Evolutionary conservation across 2,329 filamentous ascomycete genomes (phyloP), one percentile per base, ranked within the genome.

Genomic region (Ophiostoma populinum): DNA sequence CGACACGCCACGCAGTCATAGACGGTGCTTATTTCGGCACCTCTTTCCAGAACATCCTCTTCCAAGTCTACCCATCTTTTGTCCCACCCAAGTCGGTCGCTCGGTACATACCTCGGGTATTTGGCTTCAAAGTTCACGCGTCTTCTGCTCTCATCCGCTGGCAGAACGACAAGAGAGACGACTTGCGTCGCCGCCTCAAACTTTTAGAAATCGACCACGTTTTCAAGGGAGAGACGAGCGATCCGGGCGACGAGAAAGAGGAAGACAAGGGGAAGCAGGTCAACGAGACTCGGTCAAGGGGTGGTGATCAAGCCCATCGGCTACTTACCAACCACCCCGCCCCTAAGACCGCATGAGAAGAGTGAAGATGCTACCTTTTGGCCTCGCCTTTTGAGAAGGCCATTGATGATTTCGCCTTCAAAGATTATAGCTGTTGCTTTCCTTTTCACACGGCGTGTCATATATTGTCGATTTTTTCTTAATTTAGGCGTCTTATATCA

Each of bases 11-110:
- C 58, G 85, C 86, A 34, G 71, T 80, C 40, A 94, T 98, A 50
- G 90, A 98, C 54, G 90, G 90, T 43, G 90, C 90, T 44, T 98
- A 95, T 66, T 98, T 98, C 47, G 90, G 90, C 47, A 86, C 87
- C 32, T 92, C 82, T 3, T 98, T 98, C 65, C 87, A 94, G 66
- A 94, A 94, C 60, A 94, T 98, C 57, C 74, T 98, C 42, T 95
- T 98, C 64, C 90, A 98, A 56, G 90, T 98, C 37, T 95, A 95
- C 54, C 87, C 90, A 6, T 75, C 80, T 17, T 67, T 98, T 47
- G 74, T 92, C 34, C 90, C 90, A 3, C 64, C 74, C 45, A 98
- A 95, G 67, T 83, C 74, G 47, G 65, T 75, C 42, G 75, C 83
- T 44, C 73, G 90, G 45, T 94, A 95, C 57, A 71, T 87, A 38